Evolutionary conservation across 1,139 yeast species (phyloP).

Genomic region (Pneumocystis jirovecii): DNA sequence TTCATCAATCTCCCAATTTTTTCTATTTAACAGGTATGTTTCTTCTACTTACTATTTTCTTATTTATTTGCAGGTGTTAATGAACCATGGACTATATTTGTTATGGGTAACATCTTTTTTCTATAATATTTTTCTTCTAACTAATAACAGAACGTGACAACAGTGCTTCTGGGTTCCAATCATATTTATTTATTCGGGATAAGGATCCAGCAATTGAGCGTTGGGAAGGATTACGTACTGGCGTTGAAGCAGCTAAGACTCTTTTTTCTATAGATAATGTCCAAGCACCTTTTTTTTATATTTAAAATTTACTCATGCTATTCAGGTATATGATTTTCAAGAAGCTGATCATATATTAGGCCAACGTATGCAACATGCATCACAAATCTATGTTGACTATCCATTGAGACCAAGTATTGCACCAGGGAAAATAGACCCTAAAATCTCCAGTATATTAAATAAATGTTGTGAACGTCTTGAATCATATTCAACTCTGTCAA

Average conservation of each 20-base stretch:
- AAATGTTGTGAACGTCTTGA: not conserved
- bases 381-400: not conserved
- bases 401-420: not conserved
- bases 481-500: slow-evolving; percentile 17
- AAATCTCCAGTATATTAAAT: not conserved
- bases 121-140: not conserved
- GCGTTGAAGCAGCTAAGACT: slow-evolving; percentile 65
- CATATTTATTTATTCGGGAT: slow-evolving; percentile 81
- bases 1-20: slow-evolving; percentile 82
- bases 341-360: not conserved
- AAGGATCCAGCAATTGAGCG: slow-evolving; percentile 59
- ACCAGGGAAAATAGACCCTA: not conserved
- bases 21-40: slow-evolving; percentile 58
- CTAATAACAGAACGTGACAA: not conserved
- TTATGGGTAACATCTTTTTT: slow-evolving; percentile 40
- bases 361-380: not conserved
- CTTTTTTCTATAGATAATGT: slow-evolving; percentile 74
- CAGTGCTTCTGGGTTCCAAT: slow-evolving; percentile 30
- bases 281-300: not conserved
- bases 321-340: not conserved
- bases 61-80: slow-evolving; percentile 36
- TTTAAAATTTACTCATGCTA: not conserved
- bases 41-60: not conserved
- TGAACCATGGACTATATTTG: slow-evolving; percentile 73
- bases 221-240: slow-evolving; percentile 93